Conservation (phyloP, 495 filamentous ascomycete genomes). For the Aspergillus avenaceus region DNA sequence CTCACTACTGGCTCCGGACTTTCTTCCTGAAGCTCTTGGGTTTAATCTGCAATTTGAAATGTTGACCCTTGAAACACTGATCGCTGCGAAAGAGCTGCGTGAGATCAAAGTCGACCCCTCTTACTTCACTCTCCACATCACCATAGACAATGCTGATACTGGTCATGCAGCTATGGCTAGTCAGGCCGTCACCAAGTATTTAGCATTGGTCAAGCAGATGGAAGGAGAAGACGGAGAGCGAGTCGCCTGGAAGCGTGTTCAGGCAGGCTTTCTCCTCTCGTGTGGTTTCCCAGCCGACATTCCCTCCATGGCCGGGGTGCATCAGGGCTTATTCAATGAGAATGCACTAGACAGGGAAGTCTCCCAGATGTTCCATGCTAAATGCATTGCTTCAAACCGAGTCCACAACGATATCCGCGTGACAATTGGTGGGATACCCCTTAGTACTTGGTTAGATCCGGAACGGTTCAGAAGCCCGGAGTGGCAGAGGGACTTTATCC, state of each 20-base stretch:
- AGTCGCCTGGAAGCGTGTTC: constrained; percentile 41
- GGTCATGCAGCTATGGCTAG: constrained; percentile 48
- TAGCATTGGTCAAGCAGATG: constrained; percentile 24
- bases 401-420: too few species aligned
- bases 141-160: constrained; percentile 47
- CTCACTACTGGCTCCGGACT: constrained; percentile 43
- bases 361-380: too few species aligned
- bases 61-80: constrained; percentile 37
- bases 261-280: constrained; percentile 46
- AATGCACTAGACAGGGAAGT: constrained; percentile 21
- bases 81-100: constrained; percentile 37
- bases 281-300: too few species aligned
- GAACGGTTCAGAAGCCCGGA: constrained; percentile 17
- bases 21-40: constrained; percentile 49
- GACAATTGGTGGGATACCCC: too few species aligned
- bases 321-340: background rate
- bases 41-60: constrained; percentile 50
- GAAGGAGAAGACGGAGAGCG: constrained; percentile 19
- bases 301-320: constrained; percentile 21
- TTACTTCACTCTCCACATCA: constrained; percentile 49
- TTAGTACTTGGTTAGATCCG: too few species aligned
- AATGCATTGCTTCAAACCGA: too few species aligned
- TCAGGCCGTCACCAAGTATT: constrained; percentile 30
- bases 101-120: constrained; percentile 42
- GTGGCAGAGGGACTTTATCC: too few species aligned